Conservation (phyloP, 106 monocot genomes). For the Phalaenopsis aphrodite region DNA sequence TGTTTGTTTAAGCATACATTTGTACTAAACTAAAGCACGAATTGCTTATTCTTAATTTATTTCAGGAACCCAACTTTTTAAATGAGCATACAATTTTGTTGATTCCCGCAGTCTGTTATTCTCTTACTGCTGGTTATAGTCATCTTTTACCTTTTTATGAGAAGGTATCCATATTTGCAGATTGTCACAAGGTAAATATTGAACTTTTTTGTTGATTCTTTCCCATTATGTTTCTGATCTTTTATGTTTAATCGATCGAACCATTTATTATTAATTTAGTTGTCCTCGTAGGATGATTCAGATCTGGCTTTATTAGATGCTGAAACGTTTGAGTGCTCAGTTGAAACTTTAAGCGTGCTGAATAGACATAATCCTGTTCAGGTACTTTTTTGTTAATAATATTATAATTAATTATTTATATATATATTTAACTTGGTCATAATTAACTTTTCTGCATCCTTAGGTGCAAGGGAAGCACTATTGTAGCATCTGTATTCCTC, state of each 20-base stretch:
- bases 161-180: constrained; percentile 7
- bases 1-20: background rate
- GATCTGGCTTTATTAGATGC: constrained; percentile 9
- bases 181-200: constrained; percentile 26
- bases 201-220: background rate
- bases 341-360: constrained; percentile 57
- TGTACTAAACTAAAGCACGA: background rate
- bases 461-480: constrained; percentile 22
- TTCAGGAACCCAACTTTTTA: constrained; percentile 49
- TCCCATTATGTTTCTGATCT: background rate
- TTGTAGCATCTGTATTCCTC: constrained; percentile 41
- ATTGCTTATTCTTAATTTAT: background rate
- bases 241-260: background rate
- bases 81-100: constrained; percentile 35
- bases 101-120: constrained; percentile 59
- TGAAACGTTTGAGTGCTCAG: constrained; percentile 43
- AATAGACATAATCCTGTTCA: constrained; percentile 16
- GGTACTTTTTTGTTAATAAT: constrained; percentile 21
- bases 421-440: background rate
- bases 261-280: background rate
- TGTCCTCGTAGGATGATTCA: constrained; percentile 14
- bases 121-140: constrained; percentile 62
- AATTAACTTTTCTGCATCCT: background rate
- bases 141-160: constrained; percentile 26
- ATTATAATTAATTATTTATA: background rate